These are phyloP conservation scores for Jackrogersella minutella DNA, from an alignment of 495 filamentous ascomycete species.

Conservation along the genomic window DNA sequence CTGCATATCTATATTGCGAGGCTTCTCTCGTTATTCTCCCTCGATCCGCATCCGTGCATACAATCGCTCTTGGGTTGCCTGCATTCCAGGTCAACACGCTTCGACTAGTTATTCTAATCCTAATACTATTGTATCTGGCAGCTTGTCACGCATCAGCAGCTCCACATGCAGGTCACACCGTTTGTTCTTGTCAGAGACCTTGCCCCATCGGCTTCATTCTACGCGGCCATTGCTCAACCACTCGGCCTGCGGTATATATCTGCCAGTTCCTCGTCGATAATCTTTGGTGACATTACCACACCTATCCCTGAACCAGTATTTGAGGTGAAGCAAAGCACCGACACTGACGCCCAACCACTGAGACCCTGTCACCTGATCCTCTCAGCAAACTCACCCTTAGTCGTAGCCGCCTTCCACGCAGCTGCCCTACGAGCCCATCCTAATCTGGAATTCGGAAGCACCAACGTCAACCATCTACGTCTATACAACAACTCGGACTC, in stretches of 20 bases:
- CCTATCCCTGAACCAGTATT: conserved; percentile 48
- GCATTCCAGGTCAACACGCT: not conserved
- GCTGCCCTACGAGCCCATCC: conserved; percentile 53
- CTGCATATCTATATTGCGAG: conserved; percentile 22
- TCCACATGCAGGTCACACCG: conserved; percentile 50
- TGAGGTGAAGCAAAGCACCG: conserved; percentile 47
- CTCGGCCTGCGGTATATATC: conserved; percentile 76
- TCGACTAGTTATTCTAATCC: conserved; percentile 4
- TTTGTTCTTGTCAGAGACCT: conserved; percentile 73
- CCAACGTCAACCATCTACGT: conserved; percentile 27
- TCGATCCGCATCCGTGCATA: conserved; percentile 24
- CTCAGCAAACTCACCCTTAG: conserved; percentile 50
- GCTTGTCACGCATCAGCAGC: conserved; percentile 21
- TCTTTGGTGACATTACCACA: conserved; percentile 46
- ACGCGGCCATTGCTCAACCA: conserved; percentile 75
- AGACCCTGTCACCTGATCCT: conserved; percentile 51
- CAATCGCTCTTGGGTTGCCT: not conserved
- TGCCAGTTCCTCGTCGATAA: conserved; percentile 44
- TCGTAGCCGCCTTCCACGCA: conserved; percentile 54
- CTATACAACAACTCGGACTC: conserved; percentile 27
- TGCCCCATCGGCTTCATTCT: conserved; percentile 80
- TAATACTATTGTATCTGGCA: not conserved
- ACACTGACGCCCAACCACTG: conserved; percentile 39
- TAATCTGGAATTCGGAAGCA: conserved; percentile 12
- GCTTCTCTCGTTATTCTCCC: conserved; percentile 4